phyloP scores from a whole-genome alignment of 2,329 filamentous ascomycete species.

The Aspergillus texensis region DNA sequence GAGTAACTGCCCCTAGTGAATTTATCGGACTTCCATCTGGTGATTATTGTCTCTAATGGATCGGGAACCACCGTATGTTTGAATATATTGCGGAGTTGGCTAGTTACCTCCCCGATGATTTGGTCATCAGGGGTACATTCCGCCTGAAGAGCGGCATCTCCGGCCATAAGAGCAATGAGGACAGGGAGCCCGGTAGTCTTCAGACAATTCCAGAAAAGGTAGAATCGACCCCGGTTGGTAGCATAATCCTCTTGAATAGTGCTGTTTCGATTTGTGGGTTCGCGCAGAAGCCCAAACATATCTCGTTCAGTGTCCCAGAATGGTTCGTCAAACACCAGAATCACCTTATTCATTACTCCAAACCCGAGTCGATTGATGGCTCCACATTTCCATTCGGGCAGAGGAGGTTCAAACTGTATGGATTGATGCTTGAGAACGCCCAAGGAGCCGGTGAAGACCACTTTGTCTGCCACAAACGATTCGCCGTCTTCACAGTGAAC shows the following conservation, averaged over 20 bases:
- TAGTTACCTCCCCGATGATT: slow-evolving; percentile 78
- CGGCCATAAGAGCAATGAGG: slow-evolving; percentile 91
- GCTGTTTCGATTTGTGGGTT: slow-evolving; percentile 69
- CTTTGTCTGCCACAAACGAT: slow-evolving; percentile 77
- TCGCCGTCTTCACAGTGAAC: slow-evolving; percentile 79
- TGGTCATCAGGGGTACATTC: slow-evolving; percentile 75
- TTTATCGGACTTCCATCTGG: slow-evolving; percentile 85
- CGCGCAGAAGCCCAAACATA: slow-evolving; percentile 89
- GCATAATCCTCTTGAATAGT: slow-evolving; percentile 79
- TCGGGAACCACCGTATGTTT: slow-evolving; percentile 65
- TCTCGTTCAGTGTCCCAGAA: slow-evolving; percentile 92
- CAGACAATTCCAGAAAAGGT: slow-evolving; percentile 96
- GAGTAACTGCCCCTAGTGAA: slow-evolving; percentile 97
- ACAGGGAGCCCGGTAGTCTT: slow-evolving; percentile 87
- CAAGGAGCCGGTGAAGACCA: slow-evolving; percentile 88
- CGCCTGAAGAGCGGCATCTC: slow-evolving; percentile 86
- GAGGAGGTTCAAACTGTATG: slow-evolving; percentile 82
- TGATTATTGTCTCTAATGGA: slow-evolving; percentile 84
- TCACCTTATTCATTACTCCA: slow-evolving; percentile 92
- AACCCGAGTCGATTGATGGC: slow-evolving; percentile 86
- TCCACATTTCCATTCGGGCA: slow-evolving; percentile 84
- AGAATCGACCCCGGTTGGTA: slow-evolving; percentile 82
- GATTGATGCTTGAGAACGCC: slow-evolving; percentile 83
- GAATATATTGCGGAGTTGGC: slow-evolving; percentile 77
- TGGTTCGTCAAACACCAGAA: slow-evolving; percentile 81